Evolutionary conservation across 345 rosid species (phyloP).

Genomic region (Camelina hispida): DNA sequence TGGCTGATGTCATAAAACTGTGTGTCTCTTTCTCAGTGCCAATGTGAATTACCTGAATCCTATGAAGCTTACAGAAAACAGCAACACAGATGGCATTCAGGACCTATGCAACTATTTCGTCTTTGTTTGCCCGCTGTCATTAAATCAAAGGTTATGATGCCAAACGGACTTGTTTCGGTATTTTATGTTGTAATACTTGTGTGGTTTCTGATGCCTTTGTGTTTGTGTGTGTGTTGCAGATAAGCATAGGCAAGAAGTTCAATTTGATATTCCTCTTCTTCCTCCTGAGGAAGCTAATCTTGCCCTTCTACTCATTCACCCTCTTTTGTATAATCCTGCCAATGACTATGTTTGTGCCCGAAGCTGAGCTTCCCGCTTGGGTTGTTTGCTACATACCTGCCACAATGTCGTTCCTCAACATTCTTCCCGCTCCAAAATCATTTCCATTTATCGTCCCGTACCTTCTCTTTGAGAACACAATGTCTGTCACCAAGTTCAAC

Average conservation of each 20-base stretch:
- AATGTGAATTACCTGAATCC: constrained; percentile 91
- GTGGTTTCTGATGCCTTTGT: constrained; percentile 15
- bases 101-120: constrained; percentile 96
- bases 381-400: constrained; percentile 97
- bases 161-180: background rate
- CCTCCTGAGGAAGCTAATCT: constrained; percentile 78
- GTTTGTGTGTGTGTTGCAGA: constrained; percentile 56
- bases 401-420: constrained; percentile 92
- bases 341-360: constrained; percentile 95
- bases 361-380: constrained; percentile 92
- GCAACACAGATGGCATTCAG: constrained; percentile 97
- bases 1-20: constrained; percentile 9
- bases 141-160: constrained; percentile 71
- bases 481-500: constrained; percentile 96
- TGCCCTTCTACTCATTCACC: constrained; percentile 94
- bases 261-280: constrained; percentile 93
- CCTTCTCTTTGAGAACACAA: constrained; percentile 95
- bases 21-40: constrained; percentile 60
- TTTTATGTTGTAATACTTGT: background rate
- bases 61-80: constrained; percentile 96
- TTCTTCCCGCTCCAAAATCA: constrained; percentile 91
- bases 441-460: constrained; percentile 95
- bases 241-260: constrained; percentile 79
- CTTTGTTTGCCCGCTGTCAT: constrained; percentile 82
- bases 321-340: constrained; percentile 94